Base-by-base conservation (phyloP, 2,329 filamentous ascomycete species). In the Aureobasidium sp. region DNA sequence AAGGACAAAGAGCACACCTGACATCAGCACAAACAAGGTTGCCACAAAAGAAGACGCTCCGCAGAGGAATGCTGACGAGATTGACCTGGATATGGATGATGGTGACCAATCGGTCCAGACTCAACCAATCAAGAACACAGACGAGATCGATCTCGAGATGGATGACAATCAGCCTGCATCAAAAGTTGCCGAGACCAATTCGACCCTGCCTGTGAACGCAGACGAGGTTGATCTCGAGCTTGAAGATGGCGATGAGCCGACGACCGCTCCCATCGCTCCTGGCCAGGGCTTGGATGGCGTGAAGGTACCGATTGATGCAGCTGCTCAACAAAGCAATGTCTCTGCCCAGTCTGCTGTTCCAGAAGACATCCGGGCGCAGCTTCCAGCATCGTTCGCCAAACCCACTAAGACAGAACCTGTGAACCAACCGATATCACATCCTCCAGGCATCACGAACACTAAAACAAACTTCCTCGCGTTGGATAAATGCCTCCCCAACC, bases 381-480 rank as follows among this genome's bases (percentile, higher is more conserved):
- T 95, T 1, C 90, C 89, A 2, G 84, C 84, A 21, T 85, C 86
- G 1, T 95, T 95, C 65, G 71, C 78, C 40, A 44, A 62, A 60
- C 37, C 67, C 63, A 12, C 67, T 40, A 39, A 32, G 35, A 63
- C 65, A 27, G 49, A 55, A 59, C 55, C 59, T 57, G 34, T 58
- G 53, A 72, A 66, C 5, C 74, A 80, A 14, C 79, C 78, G 30
- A 79, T 84, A 52, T 81, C 84, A 2, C 80, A 86, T 14, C 89
- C 89, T 0, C 65, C 77, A 0, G 79, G 76, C 1, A 94, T 96
- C 57, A 80, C 77, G 2, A 97, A 97, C 72, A 85, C 77, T 17
- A 76, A 78, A 4, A 94, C 91, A 2, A 78, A 83, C 11, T 98
- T 98, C 68, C 77, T 98, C 10, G 87, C 93, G 0, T 75, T 98